phyloP scores from a whole-genome alignment of 805 yeast genomes.

The Ogataea populi-albae region DNA sequence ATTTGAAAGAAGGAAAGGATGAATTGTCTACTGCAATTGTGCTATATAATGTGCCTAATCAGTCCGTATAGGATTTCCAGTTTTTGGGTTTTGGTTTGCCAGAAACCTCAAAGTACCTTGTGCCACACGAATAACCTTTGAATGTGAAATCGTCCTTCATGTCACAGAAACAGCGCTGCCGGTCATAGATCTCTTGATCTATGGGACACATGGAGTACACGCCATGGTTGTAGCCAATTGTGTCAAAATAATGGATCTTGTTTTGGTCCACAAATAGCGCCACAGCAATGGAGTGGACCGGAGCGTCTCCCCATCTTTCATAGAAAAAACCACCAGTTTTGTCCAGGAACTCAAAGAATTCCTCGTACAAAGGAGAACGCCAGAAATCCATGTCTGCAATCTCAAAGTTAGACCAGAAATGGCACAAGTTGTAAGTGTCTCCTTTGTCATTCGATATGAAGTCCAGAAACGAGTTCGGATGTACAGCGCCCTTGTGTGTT shows the following conservation, averaged over 20 bases:
- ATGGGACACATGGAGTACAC: constrained; percentile 45
- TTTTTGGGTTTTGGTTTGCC: constrained; percentile 26
- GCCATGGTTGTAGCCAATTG: constrained; percentile 70
- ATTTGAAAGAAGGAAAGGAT: too few relatives aligned
- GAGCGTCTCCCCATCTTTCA: constrained; percentile 95
- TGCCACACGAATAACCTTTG: constrained; percentile 36
- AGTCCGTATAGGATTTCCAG: constrained; percentile 27
- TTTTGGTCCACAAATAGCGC: constrained; percentile 53
- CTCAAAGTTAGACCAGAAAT: constrained; percentile 81
- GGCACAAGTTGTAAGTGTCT: constrained; percentile 66
- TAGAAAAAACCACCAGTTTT: constrained; percentile 73
- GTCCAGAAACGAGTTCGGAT: constrained; percentile 51
- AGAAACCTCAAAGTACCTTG: constrained; percentile 28
- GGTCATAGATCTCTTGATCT: constrained; percentile 26
- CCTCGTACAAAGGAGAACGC: constrained; percentile 54
- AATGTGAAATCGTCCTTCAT: constrained; percentile 39
- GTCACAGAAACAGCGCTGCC: constrained; percentile 38
- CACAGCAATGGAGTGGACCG: constrained; percentile 79
- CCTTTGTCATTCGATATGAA: constrained; percentile 66
- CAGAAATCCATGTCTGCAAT: constrained; percentile 70
- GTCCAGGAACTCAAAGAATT: constrained; percentile 63
- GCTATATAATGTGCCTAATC: constrained; percentile 1
- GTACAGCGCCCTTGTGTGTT: constrained; percentile 39
- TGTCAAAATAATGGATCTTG: constrained; percentile 67
- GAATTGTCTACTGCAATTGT: too few relatives aligned